Evolutionary conservation across 371 early-diverging fungal species (phyloP), one percentile per base, ranked within the genome.

Genomic region (Zopfochytrium polystomum): DNA sequence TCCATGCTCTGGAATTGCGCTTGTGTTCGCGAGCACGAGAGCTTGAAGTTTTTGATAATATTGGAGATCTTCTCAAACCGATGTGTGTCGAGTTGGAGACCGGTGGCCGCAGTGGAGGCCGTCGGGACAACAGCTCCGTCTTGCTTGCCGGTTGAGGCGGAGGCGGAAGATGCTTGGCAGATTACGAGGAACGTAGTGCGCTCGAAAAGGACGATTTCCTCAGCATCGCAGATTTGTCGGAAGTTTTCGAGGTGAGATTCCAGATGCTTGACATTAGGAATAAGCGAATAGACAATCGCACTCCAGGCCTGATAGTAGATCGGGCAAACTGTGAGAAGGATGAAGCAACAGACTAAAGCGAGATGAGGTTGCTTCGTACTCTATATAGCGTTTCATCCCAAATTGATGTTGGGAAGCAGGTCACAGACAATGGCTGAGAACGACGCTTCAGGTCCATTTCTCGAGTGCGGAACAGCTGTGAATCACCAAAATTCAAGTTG

Each of bases 261-360:
- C 27, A 95, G 79, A 4, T 78, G 70, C 27, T 80, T 78, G 44
- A 95, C 92, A 67, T 95, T 94, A 34, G 97, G 97, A 34, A 97
- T 91, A 63, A 97, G 80, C 35, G 89, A 86, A 71, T 92, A 90
- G 3, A 95, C 93, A 60, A 97, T 97, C 31, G 89, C 84, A 20
- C 95, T 94, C 97, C 97, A 97, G 6, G 96, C 97, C 84, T 88
- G 78, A n/a, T n/a, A n/a, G n/a, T n/a, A n/a, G n/a, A n/a, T n/a
- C n/a, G n/a, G n/a, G n/a, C 31, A 30, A 35, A 27, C 44, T 47
- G 31, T 46, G 58, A 1, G 26, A 27, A 32, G 5, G 20, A 23
- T 31, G 6, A 53, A 42, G 38, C 1, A 9, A 27, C n/a, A n/a
- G n/a, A n/a, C n/a, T n/a, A n/a, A n/a, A n/a, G n/a, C n/a, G n/a